phyloP scores from a whole-genome alignment of 2,329 filamentous ascomycete species.

The Elsinoe perseae region DNA sequence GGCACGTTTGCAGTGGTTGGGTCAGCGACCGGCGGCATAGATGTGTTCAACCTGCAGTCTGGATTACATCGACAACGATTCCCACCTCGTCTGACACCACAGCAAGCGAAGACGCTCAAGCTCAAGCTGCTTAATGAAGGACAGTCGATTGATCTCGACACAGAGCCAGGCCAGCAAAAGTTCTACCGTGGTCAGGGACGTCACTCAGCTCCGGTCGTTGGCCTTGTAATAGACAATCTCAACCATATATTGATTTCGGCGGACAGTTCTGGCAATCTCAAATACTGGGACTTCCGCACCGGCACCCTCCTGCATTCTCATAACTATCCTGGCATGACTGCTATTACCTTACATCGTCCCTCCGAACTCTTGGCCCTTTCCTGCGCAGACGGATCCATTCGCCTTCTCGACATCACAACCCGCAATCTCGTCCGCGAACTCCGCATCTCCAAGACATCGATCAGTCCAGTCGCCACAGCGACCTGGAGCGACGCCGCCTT shows the following conservation, averaged over 20 bases:
- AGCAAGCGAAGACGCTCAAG: conserved; percentile 69
- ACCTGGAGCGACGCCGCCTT: conserved; percentile 48
- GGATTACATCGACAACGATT: conserved; percentile 82
- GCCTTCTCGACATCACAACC: conserved; percentile 84
- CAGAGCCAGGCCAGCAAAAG: conserved; percentile 28
- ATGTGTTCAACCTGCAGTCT: conserved; percentile 96
- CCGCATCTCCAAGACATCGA: conserved; percentile 56
- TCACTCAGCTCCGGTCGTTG: conserved; percentile 76
- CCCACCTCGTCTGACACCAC: conserved; percentile 67
- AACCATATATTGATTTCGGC: conserved; percentile 82
- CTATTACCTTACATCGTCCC: conserved; percentile 69
- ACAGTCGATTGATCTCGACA: conserved; percentile 36
- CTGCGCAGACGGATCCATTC: conserved; percentile 81
- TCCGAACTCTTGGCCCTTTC: conserved; percentile 82
- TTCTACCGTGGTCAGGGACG: conserved; percentile 53
- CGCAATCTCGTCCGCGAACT: conserved; percentile 87
- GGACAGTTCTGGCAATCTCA: conserved; percentile 82
- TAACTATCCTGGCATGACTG: conserved; percentile 74
- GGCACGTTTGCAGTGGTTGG: conserved; percentile 90
- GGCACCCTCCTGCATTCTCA: conserved; percentile 73
- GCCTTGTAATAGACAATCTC: conserved; percentile 78
- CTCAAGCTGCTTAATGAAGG: conserved; percentile 45
- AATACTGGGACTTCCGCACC: conserved; percentile 94
- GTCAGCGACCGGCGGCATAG: conserved; percentile 71
- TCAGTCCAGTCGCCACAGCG: conserved; percentile 21